A percentile compares a stretch with the other conserved stretches of the same genome.
Conservation (phyloP, 2,329 filamentous ascomycete genomes). For the Cladophialophora exuberans region DNA sequence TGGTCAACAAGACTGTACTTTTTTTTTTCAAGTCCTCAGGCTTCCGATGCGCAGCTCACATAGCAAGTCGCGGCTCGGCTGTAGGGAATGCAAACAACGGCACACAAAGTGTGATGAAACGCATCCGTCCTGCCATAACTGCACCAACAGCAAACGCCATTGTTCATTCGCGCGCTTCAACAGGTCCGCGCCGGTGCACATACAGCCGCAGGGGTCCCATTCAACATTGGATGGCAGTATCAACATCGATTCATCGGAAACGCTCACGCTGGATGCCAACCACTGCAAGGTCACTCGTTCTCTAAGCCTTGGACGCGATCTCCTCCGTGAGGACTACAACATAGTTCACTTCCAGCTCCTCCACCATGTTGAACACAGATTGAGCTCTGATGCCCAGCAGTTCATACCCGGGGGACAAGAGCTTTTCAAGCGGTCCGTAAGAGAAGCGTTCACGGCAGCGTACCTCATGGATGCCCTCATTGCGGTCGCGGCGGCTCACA, state of each 20-base stretch:
- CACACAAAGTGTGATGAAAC: neutral
- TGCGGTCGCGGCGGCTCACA: neutral
- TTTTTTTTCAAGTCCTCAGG: no score
- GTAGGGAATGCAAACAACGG: neutral
- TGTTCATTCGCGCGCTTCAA: neutral
- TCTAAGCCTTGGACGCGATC: neutral
- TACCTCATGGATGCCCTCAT: neutral
- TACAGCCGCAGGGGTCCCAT: neutral
- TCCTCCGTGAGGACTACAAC: neutral
- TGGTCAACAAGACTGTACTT: no score
- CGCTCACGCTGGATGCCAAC: neutral
- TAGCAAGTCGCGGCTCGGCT: slow-evolving; percentile 1
- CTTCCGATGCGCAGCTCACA: no score
- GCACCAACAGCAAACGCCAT: neutral
- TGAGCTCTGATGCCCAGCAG: neutral
- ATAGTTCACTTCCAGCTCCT: slow-evolving; percentile 1
- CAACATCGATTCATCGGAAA: neutral
- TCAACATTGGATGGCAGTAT: neutral
- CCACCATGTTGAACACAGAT: neutral
- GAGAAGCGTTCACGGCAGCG: neutral
- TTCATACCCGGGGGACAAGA: neutral
- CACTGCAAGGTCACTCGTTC: neutral
- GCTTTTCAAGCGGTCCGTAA: neutral
- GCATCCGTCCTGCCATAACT: neutral
- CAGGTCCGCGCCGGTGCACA: neutral